Conservation (phyloP, 2,329 filamentous ascomycete genomes). For the Paecilomyces variotii region DNA sequence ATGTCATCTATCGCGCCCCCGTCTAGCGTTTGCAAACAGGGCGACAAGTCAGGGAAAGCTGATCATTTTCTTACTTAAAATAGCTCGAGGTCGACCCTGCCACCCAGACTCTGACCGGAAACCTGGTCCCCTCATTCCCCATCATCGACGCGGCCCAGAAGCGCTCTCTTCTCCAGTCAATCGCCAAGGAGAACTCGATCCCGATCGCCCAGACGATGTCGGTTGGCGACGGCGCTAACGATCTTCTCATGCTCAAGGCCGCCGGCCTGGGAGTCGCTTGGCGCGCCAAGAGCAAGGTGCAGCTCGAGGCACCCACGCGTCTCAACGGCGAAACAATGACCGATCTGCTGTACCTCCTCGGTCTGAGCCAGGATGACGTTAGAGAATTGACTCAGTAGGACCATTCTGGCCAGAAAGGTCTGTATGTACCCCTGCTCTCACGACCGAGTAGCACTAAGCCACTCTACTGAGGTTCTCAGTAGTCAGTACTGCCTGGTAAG, state of each 20-base stretch:
- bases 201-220: constrained; percentile 48
- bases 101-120: constrained; percentile 47
- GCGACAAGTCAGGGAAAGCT: neutral
- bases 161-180: constrained; percentile 44
- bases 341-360: constrained; percentile 53
- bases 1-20: neutral
- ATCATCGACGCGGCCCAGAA: constrained; percentile 56
- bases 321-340: constrained; percentile 51
- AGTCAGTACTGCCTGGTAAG: neutral
- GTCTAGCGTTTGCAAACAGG: neutral
- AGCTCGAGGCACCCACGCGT: constrained; percentile 51
- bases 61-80: neutral
- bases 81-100: constrained; percentile 42
- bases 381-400: constrained; percentile 30
- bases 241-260: constrained; percentile 56
- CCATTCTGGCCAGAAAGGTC: neutral
- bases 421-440: neutral
- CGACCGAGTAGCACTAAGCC: neutral
- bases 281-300: constrained; percentile 57
- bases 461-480: neutral
- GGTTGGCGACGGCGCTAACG: constrained; percentile 59
- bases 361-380: constrained; percentile 44
- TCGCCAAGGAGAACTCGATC: constrained; percentile 49
- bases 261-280: constrained; percentile 57
- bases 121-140: constrained; percentile 44